Conservation (phyloP, 2,329 filamentous ascomycete genomes). For the Volutella citrinella region DNA sequence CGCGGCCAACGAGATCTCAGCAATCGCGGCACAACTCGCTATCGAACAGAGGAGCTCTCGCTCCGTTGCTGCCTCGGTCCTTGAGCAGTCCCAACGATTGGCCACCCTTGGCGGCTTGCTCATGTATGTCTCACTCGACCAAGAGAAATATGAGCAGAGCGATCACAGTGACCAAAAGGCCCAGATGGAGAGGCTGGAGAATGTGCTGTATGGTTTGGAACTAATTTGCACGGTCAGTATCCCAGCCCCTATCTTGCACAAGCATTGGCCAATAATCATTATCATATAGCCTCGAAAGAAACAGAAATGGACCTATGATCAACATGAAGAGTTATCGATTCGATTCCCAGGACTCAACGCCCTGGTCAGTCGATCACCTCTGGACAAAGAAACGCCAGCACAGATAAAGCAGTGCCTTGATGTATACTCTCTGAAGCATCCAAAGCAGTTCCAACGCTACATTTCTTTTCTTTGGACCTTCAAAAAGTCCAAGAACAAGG, state of each 20-base stretch:
- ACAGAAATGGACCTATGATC: not conserved
- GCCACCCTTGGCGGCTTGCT: not conserved
- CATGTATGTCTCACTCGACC: not conserved
- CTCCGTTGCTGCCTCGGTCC: not conserved
- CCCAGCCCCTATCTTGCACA: too few relatives aligned
- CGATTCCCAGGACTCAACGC: conserved; percentile 2
- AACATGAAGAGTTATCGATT: not conserved
- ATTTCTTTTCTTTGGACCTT: not conserved
- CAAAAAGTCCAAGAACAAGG: not conserved
- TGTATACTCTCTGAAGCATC: not conserved
- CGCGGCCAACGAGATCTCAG: not conserved
- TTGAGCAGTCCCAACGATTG: not conserved
- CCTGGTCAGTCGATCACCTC: not conserved
- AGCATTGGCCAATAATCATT: too few relatives aligned
- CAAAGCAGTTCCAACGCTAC: not conserved
- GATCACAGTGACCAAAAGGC: not conserved
- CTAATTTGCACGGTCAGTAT: conserved; percentile 5
- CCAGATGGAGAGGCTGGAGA: not conserved
- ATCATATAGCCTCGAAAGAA: conserved; percentile 1
- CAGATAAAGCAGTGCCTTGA: not conserved
- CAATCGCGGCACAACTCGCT: not conserved
- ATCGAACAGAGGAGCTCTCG: not conserved
- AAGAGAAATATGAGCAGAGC: conserved; percentile 2
- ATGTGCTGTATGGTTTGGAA: conserved; percentile 1
- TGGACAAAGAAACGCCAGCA: not conserved